Base-by-base conservation (phyloP, 163 green algal species). In the Chloromonas sp. region DNA sequence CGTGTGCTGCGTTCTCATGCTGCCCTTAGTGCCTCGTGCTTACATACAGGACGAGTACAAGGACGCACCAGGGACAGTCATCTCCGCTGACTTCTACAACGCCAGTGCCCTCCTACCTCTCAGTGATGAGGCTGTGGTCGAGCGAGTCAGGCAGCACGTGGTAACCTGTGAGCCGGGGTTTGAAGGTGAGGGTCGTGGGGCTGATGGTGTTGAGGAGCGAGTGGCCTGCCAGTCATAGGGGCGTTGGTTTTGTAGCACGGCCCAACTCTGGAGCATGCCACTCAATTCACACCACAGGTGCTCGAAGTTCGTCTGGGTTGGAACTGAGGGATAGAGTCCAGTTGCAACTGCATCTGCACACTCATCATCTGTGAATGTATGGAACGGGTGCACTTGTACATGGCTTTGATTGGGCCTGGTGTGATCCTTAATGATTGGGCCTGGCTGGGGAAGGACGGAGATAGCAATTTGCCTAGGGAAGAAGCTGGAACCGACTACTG, bases 11-110 rank as follows among this genome's bases (percentile, higher is more conserved):
- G 11, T 74, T 15, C 66, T 11, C 66, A 15, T 15, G 5, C 66
- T 74, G 11, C 66, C 5, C 66, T 15, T 11, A 5, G 5, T 74
- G 11, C 66, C 5, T 11, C 66, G 5, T 74, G 11, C 5, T 74
- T 1, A 15, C 59, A 60, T 92, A 60, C 93, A 98, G 92, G 96
- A 98, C 81, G 95, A 98, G 92, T 98, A 97, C 90, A 84, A 87
- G 58, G 84, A 93, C 84, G 92, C 89, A 14, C 78, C 91, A 1
- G 95, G 94, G 60, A 93, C 88, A 14, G 96, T 99, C 14, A 95
- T 99, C 77, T 93, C 94, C 1, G 92, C 93, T 0, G 96, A 99
- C 80, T 98, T 98, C 84, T 98, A 98, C 88, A 89, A 91, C 94
- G 84, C 91, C 94, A 90, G 90, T 88, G 70, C 89, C 61, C 88